Evolutionary conservation across 345 rosid genomes (phyloP), one percentile per base, ranked within the genome.

Genomic region (Brassica juncea): DNA sequence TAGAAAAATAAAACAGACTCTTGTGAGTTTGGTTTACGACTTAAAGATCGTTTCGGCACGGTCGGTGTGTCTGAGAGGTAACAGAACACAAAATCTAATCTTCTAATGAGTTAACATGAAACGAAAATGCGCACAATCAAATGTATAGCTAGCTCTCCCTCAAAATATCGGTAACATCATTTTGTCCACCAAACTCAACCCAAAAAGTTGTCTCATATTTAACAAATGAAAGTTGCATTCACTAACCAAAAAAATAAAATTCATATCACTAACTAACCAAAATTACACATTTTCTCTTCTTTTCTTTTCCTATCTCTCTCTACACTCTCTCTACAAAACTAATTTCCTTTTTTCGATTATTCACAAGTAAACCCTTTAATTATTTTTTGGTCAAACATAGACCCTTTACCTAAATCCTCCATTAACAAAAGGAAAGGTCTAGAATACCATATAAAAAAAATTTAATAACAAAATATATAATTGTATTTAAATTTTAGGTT

Each of bases 121-220:
- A 78, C 60, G 72, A 78, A 78, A 71, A 76, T 78, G 42, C 76
- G 67, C 37, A 72, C 72, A 66, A 78, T 66, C 71, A 27, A 42
- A 66, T 55, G 63, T 6, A 35, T 35, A 35, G 10, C 42, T 31
- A 12, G 9, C 67, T 39, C 32, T 14, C 79, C 28, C 32, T 14
- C 64, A 23, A 8, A 44, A 52, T 63, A 62, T 34, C 71, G 52
- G 21, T 9, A 55, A 31, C 74, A 32, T 72, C 75, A 11, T 59
- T 55, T 71, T 65, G 14, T 66, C 54, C 73, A 78, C 82, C 77
- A 78, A 78, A 78, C 77, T 72, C 68, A 57, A 78, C 81, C 81
- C 81, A 66, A 78, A 72, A 12, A 15, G 32, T 63, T 47, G 47
- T 73, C 77, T 39, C 67, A 72, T 23, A 21, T 60, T 35, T 35